phyloP scores from a whole-genome alignment of 495 filamentous ascomycete species.

The Cercophora newfieldiana region DNA sequence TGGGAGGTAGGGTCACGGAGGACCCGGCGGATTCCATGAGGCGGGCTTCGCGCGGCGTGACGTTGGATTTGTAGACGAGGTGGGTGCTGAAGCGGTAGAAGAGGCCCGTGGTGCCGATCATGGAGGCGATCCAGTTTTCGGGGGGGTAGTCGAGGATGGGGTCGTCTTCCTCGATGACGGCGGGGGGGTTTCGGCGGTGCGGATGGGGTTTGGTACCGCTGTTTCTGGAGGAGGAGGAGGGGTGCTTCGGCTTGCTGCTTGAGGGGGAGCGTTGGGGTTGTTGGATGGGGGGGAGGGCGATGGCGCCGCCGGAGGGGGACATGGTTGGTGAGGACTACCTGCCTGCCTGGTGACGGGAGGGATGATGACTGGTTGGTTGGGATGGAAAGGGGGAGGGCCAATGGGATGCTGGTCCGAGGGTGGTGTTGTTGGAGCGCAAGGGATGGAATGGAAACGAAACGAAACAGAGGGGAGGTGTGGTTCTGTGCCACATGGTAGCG shows the following conservation, averaged over 20 bases:
- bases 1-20: conserved; percentile 14
- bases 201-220: background rate
- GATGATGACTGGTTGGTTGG: background rate
- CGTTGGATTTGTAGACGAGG: conserved; percentile 23
- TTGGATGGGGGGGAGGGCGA: background rate
- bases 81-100: conserved; percentile 20
- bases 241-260: background rate
- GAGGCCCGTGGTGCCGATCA: conserved; percentile 20
- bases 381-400: background rate
- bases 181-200: conserved; percentile 8
- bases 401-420: background rate
- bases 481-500: background rate
- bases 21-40: conserved; percentile 23
- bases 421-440: background rate
- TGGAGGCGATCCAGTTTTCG: conserved; percentile 23
- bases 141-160: conserved; percentile 23
- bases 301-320: background rate
- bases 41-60: conserved; percentile 18
- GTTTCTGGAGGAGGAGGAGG: background rate
- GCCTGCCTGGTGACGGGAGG: background rate
- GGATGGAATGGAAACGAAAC: background rate
- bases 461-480: background rate
- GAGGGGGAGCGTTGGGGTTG: background rate
- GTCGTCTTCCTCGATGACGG: conserved; percentile 20
- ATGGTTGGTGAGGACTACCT: background rate